Evolutionary conservation across 2,329 filamentous ascomycete genomes (phyloP), one percentile per base, ranked within the genome.

Genomic region (Ophiocordyceps unilateralis): DNA sequence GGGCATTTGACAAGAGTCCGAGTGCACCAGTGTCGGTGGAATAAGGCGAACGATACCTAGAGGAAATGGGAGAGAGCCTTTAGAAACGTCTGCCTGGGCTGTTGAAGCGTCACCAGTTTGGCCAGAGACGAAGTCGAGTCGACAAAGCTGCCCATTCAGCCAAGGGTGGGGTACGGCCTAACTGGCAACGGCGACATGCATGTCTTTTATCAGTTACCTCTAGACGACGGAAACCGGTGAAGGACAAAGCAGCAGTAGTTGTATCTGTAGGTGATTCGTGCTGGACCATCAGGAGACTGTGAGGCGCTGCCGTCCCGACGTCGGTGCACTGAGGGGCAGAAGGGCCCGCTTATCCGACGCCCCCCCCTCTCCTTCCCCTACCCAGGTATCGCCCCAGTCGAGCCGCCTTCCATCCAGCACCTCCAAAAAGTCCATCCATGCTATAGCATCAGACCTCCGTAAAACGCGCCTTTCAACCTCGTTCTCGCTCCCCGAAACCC

Each of bases 1-100:
- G 51, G 75, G 80, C 49, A 19, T 36, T 10, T 36, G 32, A 36
- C 78, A 81, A 58, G 63, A 67, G 53, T 57, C 53, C 46, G 48
- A 51, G 52, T 47, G 50, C 43, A 46, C 42, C 44, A 40, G 38
- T 43, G 40, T 20, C 15, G 4, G n/a, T 19, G n/a, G 17, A 36
- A 7, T 15, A 19, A 7, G 8, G 32, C 32, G 6, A 17, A 9
- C 15, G 6, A 36, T 36, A n/a, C 17, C 8, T 34, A 34, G 32
- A 20, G 17, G 12, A 36, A 10, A 36, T 36, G 32, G 7, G 28
- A 30, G 28, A 11, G 28, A 11, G 3, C 7, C 5, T 19, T 36
- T 20, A 10, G n/a, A 36, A 9, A 17, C 32, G 32, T 20, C 17
- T 36, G 9, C 32, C n/a, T 17, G n/a, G 32, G n/a, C n/a, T 4